Conservation (phyloP, 495 filamentous ascomycete genomes). For the Corynascus novoguineensis region DNA sequence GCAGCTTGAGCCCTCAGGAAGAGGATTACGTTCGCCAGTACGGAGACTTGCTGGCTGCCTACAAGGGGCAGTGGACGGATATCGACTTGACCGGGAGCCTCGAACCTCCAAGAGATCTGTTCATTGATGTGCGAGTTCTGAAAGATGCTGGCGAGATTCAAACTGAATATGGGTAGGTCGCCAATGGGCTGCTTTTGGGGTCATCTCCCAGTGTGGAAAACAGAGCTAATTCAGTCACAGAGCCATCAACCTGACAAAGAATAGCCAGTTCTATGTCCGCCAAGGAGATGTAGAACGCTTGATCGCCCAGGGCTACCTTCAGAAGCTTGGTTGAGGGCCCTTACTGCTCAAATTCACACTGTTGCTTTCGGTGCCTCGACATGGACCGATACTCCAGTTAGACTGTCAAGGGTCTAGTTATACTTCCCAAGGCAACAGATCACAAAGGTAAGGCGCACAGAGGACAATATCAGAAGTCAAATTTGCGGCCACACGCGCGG, state of each 20-base stretch:
- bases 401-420: too few relatives aligned
- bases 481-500: too few relatives aligned
- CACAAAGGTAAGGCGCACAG: too few relatives aligned
- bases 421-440: too few relatives aligned
- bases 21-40: conserved; percentile 94
- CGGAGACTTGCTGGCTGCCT: conserved; percentile 84
- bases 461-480: too few relatives aligned
- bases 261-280: conserved; percentile 95
- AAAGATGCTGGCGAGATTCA: conserved; percentile 99
- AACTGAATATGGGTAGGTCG: conserved; percentile 91
- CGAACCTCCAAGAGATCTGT: conserved; percentile 90
- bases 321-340: conserved; percentile 58
- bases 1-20: conserved; percentile 91
- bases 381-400: too few relatives aligned
- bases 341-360: neutral
- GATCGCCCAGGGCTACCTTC: conserved; percentile 95
- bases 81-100: conserved; percentile 93
- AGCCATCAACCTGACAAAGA: conserved; percentile 93
- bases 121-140: conserved; percentile 94
- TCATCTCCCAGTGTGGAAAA: neutral
- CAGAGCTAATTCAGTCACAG: conserved; percentile 43
- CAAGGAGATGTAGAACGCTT: conserved; percentile 94
- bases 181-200: neutral
- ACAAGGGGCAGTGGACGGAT: conserved; percentile 99
- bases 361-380: too few relatives aligned